Conservation (phyloP, 208 protist genomes). For the Phytomonas sp. region DNA sequence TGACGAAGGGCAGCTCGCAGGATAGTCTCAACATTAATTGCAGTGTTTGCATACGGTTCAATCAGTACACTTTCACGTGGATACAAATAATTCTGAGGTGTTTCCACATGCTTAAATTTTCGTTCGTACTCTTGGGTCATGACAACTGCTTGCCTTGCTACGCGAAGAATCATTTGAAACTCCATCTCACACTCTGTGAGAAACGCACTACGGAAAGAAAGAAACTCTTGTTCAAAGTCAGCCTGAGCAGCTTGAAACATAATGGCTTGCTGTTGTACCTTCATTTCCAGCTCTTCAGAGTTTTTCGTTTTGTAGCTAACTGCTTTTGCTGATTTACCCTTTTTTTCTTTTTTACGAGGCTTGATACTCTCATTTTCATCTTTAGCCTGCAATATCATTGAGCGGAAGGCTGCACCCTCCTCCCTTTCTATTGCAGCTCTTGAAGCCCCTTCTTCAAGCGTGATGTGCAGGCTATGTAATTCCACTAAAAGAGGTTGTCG, state of each 20-base stretch:
- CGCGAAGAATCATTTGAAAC: constrained; percentile 42
- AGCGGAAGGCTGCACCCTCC: constrained; percentile 21
- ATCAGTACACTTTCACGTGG: constrained; percentile 44
- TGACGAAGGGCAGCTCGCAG: constrained; percentile 48
- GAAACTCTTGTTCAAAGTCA: constrained; percentile 57
- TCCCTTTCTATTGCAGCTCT: constrained; percentile 44
- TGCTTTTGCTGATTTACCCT: constrained; percentile 41
- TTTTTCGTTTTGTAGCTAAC: constrained; percentile 32
- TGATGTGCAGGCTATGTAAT: constrained; percentile 50
- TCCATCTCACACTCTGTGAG: constrained; percentile 54
- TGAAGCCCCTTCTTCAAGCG: constrained; percentile 41
- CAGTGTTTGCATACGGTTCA: constrained; percentile 61
- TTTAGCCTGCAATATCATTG: constrained; percentile 24
- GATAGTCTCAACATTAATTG: constrained; percentile 61
- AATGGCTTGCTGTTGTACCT: constrained; percentile 43
- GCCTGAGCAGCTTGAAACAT: constrained; percentile 27
- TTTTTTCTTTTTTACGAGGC: constrained; percentile 35
- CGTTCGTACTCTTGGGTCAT: constrained; percentile 57
- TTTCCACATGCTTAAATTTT: constrained; percentile 32
- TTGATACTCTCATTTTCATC: constrained; percentile 22
- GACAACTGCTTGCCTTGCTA: constrained; percentile 46
- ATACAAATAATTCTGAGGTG: constrained; percentile 28
- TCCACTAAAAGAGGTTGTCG: constrained; percentile 56
- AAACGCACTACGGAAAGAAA: constrained; percentile 20
- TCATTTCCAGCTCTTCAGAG: constrained; percentile 45